These are phyloP conservation scores for Scenedesmus sp. DNA, from an alignment of 163 green algal species.

Conservation along the genomic window DNA sequence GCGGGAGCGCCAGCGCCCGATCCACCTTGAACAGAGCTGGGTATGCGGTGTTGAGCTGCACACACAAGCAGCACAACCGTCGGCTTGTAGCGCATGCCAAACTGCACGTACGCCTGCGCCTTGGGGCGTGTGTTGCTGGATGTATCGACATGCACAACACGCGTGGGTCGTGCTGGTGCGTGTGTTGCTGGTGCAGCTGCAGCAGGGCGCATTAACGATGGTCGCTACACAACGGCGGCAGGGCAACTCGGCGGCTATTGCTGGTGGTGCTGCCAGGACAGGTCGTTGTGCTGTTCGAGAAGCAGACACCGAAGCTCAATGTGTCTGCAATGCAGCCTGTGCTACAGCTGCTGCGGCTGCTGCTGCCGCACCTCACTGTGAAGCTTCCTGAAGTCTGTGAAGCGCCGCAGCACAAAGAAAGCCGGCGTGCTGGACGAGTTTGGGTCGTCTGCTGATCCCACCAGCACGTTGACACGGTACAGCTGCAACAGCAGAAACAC, in stretches of 20 bases:
- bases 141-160: no score
- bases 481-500: conserved; percentile 54
- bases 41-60: conserved; percentile 64
- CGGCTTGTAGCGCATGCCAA: neutral
- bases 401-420: conserved; percentile 76
- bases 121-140: no score
- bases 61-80: neutral
- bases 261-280: neutral
- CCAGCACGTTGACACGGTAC: conserved; percentile 74
- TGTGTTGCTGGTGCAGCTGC: no score
- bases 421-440: conserved; percentile 50
- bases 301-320: neutral
- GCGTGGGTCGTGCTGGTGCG: no score
- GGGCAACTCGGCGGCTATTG: no score
- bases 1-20: conserved; percentile 55
- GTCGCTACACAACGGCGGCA: no score
- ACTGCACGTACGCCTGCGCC: neutral
- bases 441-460: conserved; percentile 54
- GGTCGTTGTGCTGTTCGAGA: no score
- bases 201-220: no score
- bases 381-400: conserved; percentile 72
- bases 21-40: conserved; percentile 64
- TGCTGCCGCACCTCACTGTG: conserved; percentile 28
- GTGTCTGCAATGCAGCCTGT: neutral
- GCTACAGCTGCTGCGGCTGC: neutral